Conservation (phyloP, 2,329 filamentous ascomycete species). For the Aspergillus thermomutatus region DNA sequence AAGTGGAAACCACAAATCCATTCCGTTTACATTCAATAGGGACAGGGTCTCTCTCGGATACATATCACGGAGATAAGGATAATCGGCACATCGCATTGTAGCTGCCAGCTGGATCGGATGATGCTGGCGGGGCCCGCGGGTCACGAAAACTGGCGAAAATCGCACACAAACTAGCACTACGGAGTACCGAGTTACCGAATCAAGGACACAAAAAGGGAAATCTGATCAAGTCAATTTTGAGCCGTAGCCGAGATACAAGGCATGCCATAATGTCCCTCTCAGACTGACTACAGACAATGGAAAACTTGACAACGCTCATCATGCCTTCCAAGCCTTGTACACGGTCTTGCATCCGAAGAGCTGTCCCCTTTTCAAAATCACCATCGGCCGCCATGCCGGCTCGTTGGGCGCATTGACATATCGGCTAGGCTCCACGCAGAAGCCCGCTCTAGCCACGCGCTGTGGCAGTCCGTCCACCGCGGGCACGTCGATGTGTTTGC, state of each 20-base stretch:
- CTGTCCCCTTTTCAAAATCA: constrained; percentile 78
- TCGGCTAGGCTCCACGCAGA: constrained; percentile 88
- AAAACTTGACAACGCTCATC: constrained; percentile 26
- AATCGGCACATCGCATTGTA: constrained; percentile 11
- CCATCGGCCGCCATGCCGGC: constrained; percentile 73
- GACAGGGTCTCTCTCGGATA: constrained; percentile 6
- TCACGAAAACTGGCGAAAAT: not conserved
- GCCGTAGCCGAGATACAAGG: not conserved
- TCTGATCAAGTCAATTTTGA: not conserved
- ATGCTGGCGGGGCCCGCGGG: not conserved
- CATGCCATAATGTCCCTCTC: not conserved
- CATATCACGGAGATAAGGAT: constrained; percentile 12
- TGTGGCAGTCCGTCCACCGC: constrained; percentile 58
- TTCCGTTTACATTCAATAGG: too few relatives aligned
- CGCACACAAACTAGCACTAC: not conserved
- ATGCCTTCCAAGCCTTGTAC: constrained; percentile 80
- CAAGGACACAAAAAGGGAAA: not conserved
- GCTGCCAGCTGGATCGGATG: constrained; percentile 2
- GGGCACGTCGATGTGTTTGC: constrained; percentile 76
- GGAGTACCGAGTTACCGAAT: not conserved
- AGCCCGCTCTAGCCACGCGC: constrained; percentile 67
- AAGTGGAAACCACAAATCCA: not conserved
- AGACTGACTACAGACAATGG: too few relatives aligned
- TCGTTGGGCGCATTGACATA: constrained; percentile 87
- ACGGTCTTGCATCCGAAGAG: constrained; percentile 77